Conservation (phyloP, 768 basidiomycete genomes). For the Russula vinacea region DNA sequence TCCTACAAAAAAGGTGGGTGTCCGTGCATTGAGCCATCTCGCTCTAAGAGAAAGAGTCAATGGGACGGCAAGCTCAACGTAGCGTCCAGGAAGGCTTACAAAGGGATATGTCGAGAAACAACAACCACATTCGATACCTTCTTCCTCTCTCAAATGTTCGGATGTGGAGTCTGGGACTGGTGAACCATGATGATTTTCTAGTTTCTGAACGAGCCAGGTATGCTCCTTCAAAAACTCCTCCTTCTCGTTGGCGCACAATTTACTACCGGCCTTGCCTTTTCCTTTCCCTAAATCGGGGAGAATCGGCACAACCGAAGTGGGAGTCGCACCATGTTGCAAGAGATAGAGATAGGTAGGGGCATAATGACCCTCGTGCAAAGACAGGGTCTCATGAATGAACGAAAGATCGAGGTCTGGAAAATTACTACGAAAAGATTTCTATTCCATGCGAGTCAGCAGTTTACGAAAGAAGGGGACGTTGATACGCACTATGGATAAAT, state of each 20-base stretch:
- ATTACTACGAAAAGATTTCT: slow-evolving; percentile 54
- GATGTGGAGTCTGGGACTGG: slow-evolving; percentile 32
- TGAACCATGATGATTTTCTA: slow-evolving; percentile 21
- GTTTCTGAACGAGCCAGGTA: slow-evolving; percentile 43
- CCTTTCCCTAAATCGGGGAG: slow-evolving; percentile 35
- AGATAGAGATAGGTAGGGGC: slow-evolving; percentile 63
- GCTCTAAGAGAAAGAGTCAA: slow-evolving; percentile 44
- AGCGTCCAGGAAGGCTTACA: slow-evolving; percentile 44
- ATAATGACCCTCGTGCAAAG: slow-evolving; percentile 48
- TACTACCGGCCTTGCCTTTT: slow-evolving; percentile 34
- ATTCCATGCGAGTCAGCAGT: slow-evolving; percentile 13
- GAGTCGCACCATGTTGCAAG: slow-evolving; percentile 41
- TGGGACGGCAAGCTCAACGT: neutral
- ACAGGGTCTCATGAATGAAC: slow-evolving; percentile 49
- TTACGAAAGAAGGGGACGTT: slow-evolving; percentile 12
- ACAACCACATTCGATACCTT: slow-evolving; percentile 82
- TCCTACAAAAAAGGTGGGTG: slow-evolving; percentile 79
- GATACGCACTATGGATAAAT: slow-evolving; percentile 50
- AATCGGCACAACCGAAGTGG: slow-evolving; percentile 34
- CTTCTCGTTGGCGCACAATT: slow-evolving; percentile 34
- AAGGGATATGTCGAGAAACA: slow-evolving; percentile 74
- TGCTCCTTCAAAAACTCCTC: slow-evolving; percentile 34
- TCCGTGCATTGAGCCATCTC: slow-evolving; percentile 89
- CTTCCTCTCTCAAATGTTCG: slow-evolving; percentile 42
- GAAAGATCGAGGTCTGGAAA: slow-evolving; percentile 58